Evolutionary conservation across 202 grass and related monocot genomes (phyloP), one percentile per base, ranked within the genome.

Genomic region (Schoenoplectus tabernaemontani): DNA sequence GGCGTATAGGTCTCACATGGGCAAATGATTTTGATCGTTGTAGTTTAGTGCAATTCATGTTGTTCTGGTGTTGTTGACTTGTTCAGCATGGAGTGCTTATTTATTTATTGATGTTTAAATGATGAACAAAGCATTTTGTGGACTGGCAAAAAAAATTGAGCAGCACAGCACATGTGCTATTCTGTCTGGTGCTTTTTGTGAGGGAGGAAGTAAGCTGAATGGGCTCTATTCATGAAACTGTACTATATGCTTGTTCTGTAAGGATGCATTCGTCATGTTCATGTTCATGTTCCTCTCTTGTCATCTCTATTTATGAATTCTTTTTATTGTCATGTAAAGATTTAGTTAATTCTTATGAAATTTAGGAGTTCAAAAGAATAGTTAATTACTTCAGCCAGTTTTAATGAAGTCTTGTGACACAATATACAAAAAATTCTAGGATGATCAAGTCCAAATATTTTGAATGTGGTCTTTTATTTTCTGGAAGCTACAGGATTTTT

Each of bases 21-120:
- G 70, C 69, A 33, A 74, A n/a, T 47, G 46, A 53, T 74, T 54
- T 74, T 74, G 70, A 32, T 74, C 70, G 5, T 34, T 74, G 70
- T 74, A 53, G 44, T 74, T 54, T 34, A 48, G 23, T 73, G 70
- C 54, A 19, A 74, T 54, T 19, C 54, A 26, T 54, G 46, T 10
- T 53, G 48, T 54, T 54, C 28, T 74, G 7, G 2, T 74, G 26
- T 53, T 74, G 70, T 73, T 47, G 23, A 74, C 24, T 74, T 51
- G 44, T 74, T 44, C 44, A 33, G n/a, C 46, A 74, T 53, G 46
- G 6, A 28, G 16, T 74, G 28, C 54, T 71, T 34, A 53, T 34
- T 48, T 73, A 24, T 73, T 73, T 32, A 51, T 24, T 69, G 65
- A 69, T 44, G n/a, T 69, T 69, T 36, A 69, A 46, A 24, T 73